These are phyloP conservation scores for Lizanozyma gosingica DNA, from an alignment of 1,139 yeast genomes.

Conservation along the genomic window DNA sequence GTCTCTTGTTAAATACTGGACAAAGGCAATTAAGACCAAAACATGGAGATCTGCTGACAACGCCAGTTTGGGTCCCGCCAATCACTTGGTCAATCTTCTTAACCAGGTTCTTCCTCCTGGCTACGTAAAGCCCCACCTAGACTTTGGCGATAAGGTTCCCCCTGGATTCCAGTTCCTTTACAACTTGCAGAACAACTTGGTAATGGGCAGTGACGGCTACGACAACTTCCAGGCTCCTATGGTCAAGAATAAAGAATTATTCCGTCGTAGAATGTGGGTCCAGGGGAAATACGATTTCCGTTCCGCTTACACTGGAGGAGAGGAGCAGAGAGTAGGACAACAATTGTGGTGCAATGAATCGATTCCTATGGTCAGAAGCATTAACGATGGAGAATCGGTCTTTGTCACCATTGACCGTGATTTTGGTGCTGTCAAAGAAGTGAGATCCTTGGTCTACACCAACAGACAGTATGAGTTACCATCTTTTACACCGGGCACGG, in stretches of 20 bases:
- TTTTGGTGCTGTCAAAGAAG: slow-evolving; percentile 17
- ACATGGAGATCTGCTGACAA: slow-evolving; percentile 1
- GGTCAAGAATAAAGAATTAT: slow-evolving; percentile 19
- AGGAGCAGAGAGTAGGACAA: not conserved
- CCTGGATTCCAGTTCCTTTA: slow-evolving; percentile 61
- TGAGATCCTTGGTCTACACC: slow-evolving; percentile 29
- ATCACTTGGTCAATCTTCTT: slow-evolving; percentile 1
- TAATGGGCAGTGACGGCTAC: slow-evolving; percentile 67
- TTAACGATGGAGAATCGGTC: slow-evolving; percentile 19
- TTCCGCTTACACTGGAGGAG: slow-evolving; percentile 9
- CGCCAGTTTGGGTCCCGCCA: slow-evolving; percentile 1
- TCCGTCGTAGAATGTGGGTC: slow-evolving; percentile 70
- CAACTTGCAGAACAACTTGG: slow-evolving; percentile 41
- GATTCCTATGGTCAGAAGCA: slow-evolving; percentile 18
- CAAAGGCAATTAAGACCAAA: not conserved
- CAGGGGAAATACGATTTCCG: slow-evolving; percentile 51
- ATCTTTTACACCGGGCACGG: not conserved
- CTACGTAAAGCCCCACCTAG: not conserved
- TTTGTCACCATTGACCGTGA: slow-evolving; percentile 39
- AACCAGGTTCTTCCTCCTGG: not conserved
- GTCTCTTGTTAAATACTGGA: not conserved
- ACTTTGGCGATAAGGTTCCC: slow-evolving; percentile 14
- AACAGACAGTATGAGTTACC: slow-evolving; percentile 10
- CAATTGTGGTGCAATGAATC: slow-evolving; percentile 1
- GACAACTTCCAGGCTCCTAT: slow-evolving; percentile 72